Evolutionary conservation across 1,284 basidiomycete species (phyloP).

Genomic region (Pascua sp.): DNA sequence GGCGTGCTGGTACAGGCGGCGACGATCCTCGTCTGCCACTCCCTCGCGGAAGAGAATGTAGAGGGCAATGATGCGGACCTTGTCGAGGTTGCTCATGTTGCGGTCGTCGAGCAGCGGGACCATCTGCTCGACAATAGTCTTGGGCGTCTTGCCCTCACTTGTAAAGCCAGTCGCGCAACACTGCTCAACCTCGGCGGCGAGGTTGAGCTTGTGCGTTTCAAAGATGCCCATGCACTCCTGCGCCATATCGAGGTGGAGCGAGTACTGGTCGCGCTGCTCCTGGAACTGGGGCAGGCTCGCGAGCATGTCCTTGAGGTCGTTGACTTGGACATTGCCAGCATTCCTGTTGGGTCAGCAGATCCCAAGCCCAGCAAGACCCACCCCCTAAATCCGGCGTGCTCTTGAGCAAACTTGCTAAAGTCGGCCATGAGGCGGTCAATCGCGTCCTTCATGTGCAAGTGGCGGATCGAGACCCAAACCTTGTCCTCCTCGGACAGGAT

Average conservation of each 20-base stretch:
- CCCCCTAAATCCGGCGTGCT: constrained; percentile 82
- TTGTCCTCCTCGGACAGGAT: constrained; percentile 77
- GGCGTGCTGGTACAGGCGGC: constrained; percentile 95
- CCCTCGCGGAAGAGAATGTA: constrained; percentile 96
- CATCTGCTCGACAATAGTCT: constrained; percentile 95
- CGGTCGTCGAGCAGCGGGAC: constrained; percentile 88
- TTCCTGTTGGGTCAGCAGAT: constrained; percentile 10
- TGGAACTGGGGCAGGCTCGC: constrained; percentile 92
- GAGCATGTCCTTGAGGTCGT: constrained; percentile 99
- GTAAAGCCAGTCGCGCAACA: constrained; percentile 88
- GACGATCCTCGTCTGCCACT: constrained; percentile 93
- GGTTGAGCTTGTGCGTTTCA: constrained; percentile 77
- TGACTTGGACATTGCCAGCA: constrained; percentile 70
- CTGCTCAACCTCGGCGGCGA: constrained; percentile 91
- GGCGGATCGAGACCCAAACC: constrained; percentile 87
- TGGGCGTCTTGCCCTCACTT: constrained; percentile 83
- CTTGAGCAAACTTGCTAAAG: constrained; percentile 88
- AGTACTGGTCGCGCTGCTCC: constrained; percentile 92
- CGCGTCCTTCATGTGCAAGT: constrained; percentile 97
- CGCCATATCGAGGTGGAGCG: constrained; percentile 93
- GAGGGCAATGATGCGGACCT: constrained; percentile 92
- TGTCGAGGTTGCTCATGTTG: constrained; percentile 66
- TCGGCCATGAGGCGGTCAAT: constrained; percentile 93
- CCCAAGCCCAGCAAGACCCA: constrained; percentile 17
- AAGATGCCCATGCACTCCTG: constrained; percentile 95